These are phyloP conservation scores for Akanthomyces dipterigenus DNA, from an alignment of 2,329 filamentous ascomycete genomes.

Conservation along the genomic window DNA sequence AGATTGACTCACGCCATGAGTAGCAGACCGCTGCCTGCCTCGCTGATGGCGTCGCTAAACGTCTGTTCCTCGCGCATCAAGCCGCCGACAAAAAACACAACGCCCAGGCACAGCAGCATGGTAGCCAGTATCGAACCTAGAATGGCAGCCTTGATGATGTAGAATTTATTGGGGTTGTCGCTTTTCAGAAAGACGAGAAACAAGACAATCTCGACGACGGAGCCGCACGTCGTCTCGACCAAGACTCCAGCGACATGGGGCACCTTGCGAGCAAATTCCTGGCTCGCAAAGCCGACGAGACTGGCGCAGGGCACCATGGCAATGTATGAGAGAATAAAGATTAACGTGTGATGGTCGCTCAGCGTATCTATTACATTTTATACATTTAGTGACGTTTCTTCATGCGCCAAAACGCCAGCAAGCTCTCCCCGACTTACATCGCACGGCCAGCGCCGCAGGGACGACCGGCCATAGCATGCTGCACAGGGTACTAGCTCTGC, in stretches of 20 bases:
- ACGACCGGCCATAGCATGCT: conserved; percentile 46
- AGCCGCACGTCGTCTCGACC: conserved; percentile 59
- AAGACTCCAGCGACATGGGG: conserved; percentile 65
- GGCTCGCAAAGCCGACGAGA: conserved; percentile 40
- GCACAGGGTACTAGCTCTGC: conserved; percentile 37
- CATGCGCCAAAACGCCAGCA: not conserved
- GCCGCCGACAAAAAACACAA: conserved; percentile 75
- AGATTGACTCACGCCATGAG: conserved; percentile 62
- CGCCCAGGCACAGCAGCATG: conserved; percentile 69
- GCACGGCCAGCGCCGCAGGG: conserved; percentile 40
- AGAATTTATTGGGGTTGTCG: conserved; percentile 39
- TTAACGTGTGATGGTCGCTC: conserved; percentile 32
- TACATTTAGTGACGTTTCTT: conserved; percentile 7
- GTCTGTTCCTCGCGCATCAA: conserved; percentile 58
- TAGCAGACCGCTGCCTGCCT: conserved; percentile 70
- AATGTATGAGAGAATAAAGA: conserved; percentile 42
- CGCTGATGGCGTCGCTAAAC: conserved; percentile 70
- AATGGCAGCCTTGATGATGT: conserved; percentile 78
- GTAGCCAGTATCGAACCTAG: conserved; percentile 79
- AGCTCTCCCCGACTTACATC: conserved; percentile 20
- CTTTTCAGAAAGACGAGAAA: conserved; percentile 65
- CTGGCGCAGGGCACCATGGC: conserved; percentile 47
- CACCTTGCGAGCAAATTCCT: conserved; percentile 74
- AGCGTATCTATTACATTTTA: conserved; percentile 24
- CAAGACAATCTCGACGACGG: conserved; percentile 73